Conservation (phyloP, 495 filamentous ascomycete genomes). For the Podospora pseudoanserina region DNA sequence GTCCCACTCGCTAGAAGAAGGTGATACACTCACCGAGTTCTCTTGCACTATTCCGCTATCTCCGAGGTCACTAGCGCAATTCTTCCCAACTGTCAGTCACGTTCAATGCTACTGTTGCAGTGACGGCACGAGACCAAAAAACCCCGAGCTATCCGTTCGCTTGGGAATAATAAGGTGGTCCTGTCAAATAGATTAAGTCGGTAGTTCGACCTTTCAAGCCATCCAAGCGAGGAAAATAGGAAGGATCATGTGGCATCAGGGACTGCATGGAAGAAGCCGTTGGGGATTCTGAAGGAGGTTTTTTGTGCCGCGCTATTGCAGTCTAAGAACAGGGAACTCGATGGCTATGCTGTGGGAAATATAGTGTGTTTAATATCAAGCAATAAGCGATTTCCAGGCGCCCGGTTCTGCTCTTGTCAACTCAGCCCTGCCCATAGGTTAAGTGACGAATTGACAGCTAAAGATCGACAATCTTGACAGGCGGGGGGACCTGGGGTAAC, state of each 20-base stretch:
- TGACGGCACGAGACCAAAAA: not conserved
- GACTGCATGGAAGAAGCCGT: not conserved
- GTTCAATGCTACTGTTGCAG: not conserved
- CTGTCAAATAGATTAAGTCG: not conserved
- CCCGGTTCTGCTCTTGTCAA: not conserved
- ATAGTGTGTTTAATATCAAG: not conserved
- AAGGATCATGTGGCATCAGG: not conserved
- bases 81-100: not conserved
- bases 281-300: not conserved
- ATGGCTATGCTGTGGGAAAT: not conserved
- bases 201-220: not conserved
- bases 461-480: not conserved
- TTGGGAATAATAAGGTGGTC: not conserved
- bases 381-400: too few species aligned
- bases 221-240: not conserved
- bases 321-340: not conserved
- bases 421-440: not conserved
- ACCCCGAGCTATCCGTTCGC: not conserved
- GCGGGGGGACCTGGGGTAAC: not conserved
- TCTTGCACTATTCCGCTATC: not conserved
- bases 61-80: too few species aligned
- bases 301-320: not conserved
- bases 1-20: not conserved
- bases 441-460: not conserved
- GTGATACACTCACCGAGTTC: not conserved